Percentiles rank a stretch among this genome's conserved stretches.
Conservation (phyloP, 1,284 basidiomycete species). For the Erythrobasidium hasegawianum region DNA sequence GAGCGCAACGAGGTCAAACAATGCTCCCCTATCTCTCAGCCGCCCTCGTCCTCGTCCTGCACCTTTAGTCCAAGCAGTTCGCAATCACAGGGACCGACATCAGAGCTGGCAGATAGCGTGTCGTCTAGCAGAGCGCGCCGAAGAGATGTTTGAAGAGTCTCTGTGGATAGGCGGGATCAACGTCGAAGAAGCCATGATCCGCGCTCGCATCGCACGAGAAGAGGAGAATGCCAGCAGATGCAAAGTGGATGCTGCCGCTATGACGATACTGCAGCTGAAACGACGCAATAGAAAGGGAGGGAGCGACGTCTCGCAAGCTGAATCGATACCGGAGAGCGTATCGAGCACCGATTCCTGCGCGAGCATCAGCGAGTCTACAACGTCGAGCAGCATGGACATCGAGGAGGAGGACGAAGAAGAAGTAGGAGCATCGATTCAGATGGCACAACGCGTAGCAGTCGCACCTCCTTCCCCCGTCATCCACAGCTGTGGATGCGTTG, state of each 20-base stretch:
- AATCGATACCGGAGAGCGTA: not conserved
- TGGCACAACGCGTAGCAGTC: not conserved
- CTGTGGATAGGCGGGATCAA: not conserved
- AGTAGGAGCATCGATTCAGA: not conserved
- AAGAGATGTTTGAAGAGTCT: conserved; percentile 19
- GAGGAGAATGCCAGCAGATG: conserved; percentile 19
- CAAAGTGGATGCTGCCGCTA: conserved; percentile 20
- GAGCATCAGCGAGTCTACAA: not conserved
- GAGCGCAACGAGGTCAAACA: not conserved
- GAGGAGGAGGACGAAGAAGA: conserved; percentile 4
- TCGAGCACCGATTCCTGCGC: not conserved
- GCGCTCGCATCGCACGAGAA: conserved; percentile 24
- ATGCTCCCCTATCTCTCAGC: not conserved
- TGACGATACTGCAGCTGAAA: conserved; percentile 20
- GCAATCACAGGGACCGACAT: conserved; percentile 17
- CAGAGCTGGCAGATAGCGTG: conserved; percentile 30
- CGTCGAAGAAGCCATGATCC: conserved; percentile 23
- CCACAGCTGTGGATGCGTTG: conserved; percentile 21
- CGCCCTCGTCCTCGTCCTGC: conserved; percentile 9
- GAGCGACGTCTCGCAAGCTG: not conserved
- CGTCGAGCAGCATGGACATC: not conserved
- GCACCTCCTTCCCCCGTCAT: not conserved
- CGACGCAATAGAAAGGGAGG: conserved; percentile 5
- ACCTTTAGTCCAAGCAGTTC: conserved; percentile 8
- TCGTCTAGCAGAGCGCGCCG: conserved; percentile 20